These are phyloP conservation scores for Skeletonema marinoi DNA, from an alignment of 108 stramenopile species.

Conservation along the genomic window DNA sequence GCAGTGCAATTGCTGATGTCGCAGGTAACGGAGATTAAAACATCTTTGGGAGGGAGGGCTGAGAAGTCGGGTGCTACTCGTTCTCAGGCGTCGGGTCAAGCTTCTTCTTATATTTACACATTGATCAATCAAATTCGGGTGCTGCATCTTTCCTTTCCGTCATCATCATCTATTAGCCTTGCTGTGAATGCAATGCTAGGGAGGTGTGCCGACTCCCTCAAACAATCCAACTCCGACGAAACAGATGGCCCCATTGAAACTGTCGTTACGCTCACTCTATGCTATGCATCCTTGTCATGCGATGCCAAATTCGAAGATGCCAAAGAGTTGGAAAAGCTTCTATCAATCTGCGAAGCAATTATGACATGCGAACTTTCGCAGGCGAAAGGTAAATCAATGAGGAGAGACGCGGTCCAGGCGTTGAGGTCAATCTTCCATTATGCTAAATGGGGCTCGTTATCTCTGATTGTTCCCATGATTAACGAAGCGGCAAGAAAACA, in stretches of 20 bases:
- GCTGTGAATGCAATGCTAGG: conserved; percentile 50
- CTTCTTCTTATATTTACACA: conserved; percentile 41
- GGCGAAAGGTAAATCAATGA: conserved; percentile 10
- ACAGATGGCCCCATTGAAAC: background rate
- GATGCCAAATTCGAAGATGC: conserved; percentile 48
- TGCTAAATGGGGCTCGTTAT: conserved; percentile 62
- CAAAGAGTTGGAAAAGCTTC: conserved; percentile 17
- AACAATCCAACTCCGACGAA: conserved; percentile 3
- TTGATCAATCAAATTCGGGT: conserved; percentile 53
- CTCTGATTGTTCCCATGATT: conserved; percentile 36
- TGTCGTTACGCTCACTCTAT: conserved; percentile 26
- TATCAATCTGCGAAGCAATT: conserved; percentile 12
- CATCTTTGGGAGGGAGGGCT: conserved; percentile 4
- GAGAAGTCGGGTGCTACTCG: conserved; percentile 35
- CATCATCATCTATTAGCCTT: conserved; percentile 3
- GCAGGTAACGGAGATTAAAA: conserved; percentile 48
- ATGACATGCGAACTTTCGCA: conserved; percentile 34
- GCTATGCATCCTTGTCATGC: conserved; percentile 72
- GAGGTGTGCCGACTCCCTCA: conserved; percentile 6
- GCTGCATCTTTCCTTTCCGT: conserved; percentile 60
- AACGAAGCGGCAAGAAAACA: conserved; percentile 4
- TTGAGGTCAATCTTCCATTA: conserved; percentile 66
- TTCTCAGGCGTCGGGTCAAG: conserved; percentile 38
- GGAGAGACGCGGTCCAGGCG: conserved; percentile 52
- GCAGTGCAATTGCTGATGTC: conserved; percentile 64